A percentile compares a stretch with the other conserved stretches of the same genome.
These are phyloP conservation scores for Crotalaria pallida DNA, from an alignment of 306 rosid species.

Conservation along the genomic window DNA sequence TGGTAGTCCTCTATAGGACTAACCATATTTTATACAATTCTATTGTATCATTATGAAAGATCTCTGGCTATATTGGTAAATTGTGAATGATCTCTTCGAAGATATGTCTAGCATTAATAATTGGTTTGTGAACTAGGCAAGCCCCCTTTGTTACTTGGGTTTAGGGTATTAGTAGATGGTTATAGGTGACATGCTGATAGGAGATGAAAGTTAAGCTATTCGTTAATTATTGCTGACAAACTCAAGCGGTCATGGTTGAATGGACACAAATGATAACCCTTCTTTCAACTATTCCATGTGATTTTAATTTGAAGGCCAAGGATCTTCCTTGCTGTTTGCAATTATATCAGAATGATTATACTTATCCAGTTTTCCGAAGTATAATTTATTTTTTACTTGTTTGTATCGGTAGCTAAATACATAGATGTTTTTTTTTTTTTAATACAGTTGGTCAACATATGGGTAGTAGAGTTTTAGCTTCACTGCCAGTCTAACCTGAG, in stretches of 20 bases:
- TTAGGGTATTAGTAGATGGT: not conserved
- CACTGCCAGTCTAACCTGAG: not conserved
- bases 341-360: not conserved
- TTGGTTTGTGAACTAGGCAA: not conserved
- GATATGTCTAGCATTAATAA: not conserved
- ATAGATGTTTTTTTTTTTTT: not conserved
- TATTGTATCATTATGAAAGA: not conserved
- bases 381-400: not conserved
- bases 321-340: not conserved
- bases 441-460: not conserved
- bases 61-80: not conserved
- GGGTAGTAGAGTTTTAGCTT: not conserved
- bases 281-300: not conserved
- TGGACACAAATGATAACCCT: not conserved
- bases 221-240: not conserved
- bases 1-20: not conserved
- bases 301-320: not conserved
- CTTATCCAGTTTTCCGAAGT: not conserved
- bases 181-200: not conserved
- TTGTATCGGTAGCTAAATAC: not conserved
- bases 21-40: not conserved
- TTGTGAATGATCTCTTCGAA: not conserved
- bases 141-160: not conserved
- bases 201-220: not conserved
- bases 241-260: not conserved